Evolutionary conservation across 2,329 filamentous ascomycete genomes (phyloP).

Genomic region (Capronia epimyces): DNA sequence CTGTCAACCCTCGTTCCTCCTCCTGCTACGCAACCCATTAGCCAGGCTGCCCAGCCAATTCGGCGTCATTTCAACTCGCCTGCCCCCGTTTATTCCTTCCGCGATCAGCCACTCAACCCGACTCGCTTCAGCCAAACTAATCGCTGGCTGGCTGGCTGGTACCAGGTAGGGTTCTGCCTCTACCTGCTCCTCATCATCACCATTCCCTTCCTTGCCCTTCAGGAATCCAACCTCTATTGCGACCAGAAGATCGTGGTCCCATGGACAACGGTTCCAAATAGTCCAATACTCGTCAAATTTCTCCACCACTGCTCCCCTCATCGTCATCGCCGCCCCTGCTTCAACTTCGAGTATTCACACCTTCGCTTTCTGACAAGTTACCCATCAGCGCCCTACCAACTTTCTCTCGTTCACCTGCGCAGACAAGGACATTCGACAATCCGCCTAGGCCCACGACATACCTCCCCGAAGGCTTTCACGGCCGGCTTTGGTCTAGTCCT

Average conservation of each 20-base stretch:
- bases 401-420: neutral
- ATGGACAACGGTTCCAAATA: neutral
- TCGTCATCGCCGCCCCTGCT: neutral
- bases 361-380: neutral
- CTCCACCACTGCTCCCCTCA: neutral
- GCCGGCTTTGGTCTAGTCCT: neutral
- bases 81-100: slow-evolving; percentile 2
- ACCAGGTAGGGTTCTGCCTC: neutral
- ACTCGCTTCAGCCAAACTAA: slow-evolving; percentile 6
- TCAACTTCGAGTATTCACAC: neutral
- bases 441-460: neutral
- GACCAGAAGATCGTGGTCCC: neutral
- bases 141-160: neutral
- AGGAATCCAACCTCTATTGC: neutral
- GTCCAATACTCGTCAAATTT: neutral
- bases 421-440: neutral
- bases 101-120: slow-evolving; percentile 3
- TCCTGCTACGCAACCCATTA: neutral
- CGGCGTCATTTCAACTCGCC: slow-evolving; percentile 19
- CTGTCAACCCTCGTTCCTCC: neutral
- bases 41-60: neutral
- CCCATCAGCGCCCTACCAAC: neutral
- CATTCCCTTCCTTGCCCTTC: neutral
- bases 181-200: neutral
- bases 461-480: neutral